phyloP scores from a whole-genome alignment of 1,284 basidiomycete genomes.

The Leccinum solheimii region DNA sequence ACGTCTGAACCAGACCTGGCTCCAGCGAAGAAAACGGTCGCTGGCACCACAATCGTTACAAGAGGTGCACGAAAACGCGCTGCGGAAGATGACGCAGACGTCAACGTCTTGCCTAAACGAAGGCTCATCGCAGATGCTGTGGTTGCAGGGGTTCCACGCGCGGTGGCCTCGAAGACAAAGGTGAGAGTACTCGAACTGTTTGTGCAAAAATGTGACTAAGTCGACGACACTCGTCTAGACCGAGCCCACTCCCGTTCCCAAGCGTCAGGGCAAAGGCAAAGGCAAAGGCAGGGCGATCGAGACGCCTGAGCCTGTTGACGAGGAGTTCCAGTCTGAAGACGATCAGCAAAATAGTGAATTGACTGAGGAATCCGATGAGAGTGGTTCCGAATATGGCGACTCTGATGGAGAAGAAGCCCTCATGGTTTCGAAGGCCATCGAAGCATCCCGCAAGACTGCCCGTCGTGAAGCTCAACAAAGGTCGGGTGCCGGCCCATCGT shows the following conservation, averaged over 20 bases:
- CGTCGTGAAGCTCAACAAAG: constrained; percentile 39
- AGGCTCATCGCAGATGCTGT: constrained; percentile 41
- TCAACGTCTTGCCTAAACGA: constrained; percentile 41
- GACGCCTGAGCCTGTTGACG: constrained; percentile 32
- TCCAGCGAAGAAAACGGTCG: constrained; percentile 8
- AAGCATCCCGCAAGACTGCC: constrained; percentile 50
- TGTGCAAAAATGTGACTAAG: constrained; percentile 12
- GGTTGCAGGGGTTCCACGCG: constrained; percentile 49
- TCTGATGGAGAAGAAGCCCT: constrained; percentile 46
- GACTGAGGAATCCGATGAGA: constrained; percentile 52
- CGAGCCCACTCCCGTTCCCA: neutral
- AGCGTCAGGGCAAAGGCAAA: constrained; percentile 14
- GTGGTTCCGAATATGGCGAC: constrained; percentile 57
- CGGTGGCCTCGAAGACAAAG: constrained; percentile 36
- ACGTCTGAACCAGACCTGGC: constrained; percentile 41
- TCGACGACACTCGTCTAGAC: constrained; percentile 14
- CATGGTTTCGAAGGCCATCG: constrained; percentile 59
- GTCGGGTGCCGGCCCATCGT: constrained; percentile 44
- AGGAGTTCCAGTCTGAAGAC: constrained; percentile 37
- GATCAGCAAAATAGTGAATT: constrained; percentile 43
- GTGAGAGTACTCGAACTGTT: constrained; percentile 24
- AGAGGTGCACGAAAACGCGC: constrained; percentile 34
- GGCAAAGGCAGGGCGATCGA: constrained; percentile 30
- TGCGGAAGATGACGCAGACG: constrained; percentile 31
- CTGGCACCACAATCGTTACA: constrained; percentile 5